Evolutionary conservation across 345 rosid genomes (phyloP), one percentile per base, ranked within the genome.

Genomic region (Lumnitzera littorea): DNA sequence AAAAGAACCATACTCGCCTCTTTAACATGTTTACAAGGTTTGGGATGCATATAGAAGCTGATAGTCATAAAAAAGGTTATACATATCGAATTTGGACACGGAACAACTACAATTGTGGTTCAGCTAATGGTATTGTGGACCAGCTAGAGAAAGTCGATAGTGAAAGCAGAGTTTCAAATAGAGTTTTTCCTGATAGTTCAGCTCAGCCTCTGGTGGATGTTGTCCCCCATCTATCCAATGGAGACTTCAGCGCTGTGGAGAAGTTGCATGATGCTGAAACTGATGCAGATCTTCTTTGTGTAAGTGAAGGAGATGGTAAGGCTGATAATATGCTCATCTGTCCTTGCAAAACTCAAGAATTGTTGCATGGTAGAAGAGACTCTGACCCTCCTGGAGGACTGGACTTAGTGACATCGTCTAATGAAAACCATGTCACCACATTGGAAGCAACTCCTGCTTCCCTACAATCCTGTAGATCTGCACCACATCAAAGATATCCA

Each of bases 1-100:
- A 90, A 72, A 86, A 68, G 78, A 83, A 79, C 77, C 80, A 89
- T 67, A 63, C 83, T 72, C 81, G 96, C 70, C 67, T 86, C 65
- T 61, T 71, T 64, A 86, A 76, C 74, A 77, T 94, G 79, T 67
- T 82, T 66, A 63, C 79, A 16, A 86, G 76, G 80, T 83, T 75
- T 70, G 97, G 97, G 72, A 80, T 88, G 89, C 84, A 78, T 71
- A 62, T 73, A 53, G 85, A 83, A 70, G 80, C 85, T 69, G 89
- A 88, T 68, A 87, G 72, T 73, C 82, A 77, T 67, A 82, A 78
- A 46, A 94, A 75, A 73, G 84, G 87, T 50, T 72, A 72, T 51
- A 87, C 76, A 58, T 88, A 69, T 76, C 86, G 91, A 60, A 85
- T 83, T 71, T 76, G 97, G 95, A 83, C 96, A 31, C 73, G 87